Evolutionary conservation across 345 rosid species (phyloP).

Genomic region (Boechera retrofracta): DNA sequence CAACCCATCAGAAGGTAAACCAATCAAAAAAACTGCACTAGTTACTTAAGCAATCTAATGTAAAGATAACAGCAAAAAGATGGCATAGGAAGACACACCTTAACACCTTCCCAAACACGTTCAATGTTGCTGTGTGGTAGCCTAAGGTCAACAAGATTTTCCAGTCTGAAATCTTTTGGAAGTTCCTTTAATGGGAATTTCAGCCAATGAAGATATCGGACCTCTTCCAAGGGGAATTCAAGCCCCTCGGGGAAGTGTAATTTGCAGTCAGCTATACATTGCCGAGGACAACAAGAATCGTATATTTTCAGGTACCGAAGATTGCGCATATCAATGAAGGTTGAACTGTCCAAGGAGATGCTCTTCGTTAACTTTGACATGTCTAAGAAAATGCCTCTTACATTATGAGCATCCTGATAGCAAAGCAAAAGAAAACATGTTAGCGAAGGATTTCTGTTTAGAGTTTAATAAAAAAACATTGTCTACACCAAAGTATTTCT

Average conservation of each 20-base stretch:
- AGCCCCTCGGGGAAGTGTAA: neutral
- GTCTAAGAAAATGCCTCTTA: constrained; percentile 23
- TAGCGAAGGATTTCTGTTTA: neutral
- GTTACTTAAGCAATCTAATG: neutral
- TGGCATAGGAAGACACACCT: neutral
- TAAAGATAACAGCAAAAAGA: neutral
- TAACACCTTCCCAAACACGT: constrained; percentile 17
- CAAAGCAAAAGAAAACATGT: neutral
- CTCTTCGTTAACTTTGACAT: neutral
- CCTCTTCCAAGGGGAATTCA: neutral
- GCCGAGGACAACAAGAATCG: neutral
- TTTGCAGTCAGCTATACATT: neutral
- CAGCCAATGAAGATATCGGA: constrained; percentile 7
- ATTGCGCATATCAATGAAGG: neutral
- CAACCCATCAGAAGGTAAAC: neutral
- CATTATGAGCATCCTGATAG: neutral
- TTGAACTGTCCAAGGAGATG: neutral
- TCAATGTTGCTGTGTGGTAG: constrained; percentile 10
- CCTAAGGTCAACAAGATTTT: constrained; percentile 27
- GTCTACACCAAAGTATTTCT: neutral
- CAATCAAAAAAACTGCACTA: neutral
- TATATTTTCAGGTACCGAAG: constrained; percentile 11
- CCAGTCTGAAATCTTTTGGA: neutral
- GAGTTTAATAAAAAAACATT: neutral
- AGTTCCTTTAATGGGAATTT: constrained; percentile 11